phyloP scores from a whole-genome alignment of 148 eudicot genomes.

The Camellia lanceoleosa region DNA sequence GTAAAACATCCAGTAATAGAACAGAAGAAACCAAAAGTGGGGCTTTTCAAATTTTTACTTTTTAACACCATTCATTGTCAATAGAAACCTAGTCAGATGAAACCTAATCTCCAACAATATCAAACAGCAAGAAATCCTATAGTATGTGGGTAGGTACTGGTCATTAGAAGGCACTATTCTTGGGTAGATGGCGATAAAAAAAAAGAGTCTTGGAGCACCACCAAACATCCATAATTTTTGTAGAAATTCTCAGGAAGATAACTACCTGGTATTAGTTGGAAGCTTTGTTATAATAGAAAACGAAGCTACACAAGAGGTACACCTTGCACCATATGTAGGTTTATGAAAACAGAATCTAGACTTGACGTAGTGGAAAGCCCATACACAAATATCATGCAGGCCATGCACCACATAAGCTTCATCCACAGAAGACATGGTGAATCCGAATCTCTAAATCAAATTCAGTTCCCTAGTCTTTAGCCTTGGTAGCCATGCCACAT shows the following conservation, averaged over 20 bases:
- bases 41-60: neutral
- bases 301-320: slow-evolving; percentile 7
- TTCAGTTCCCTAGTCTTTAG: neutral
- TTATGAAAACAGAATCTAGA: neutral
- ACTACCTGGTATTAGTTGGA: neutral
- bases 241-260: neutral
- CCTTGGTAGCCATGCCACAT: neutral
- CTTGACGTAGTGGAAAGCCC: neutral
- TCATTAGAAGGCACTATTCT: neutral
- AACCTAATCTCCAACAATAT: neutral
- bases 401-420: neutral
- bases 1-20: neutral
- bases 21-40: neutral
- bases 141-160: neutral
- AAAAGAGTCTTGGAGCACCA: neutral
- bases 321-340: no score
- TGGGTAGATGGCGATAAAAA: neutral
- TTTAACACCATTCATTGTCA: neutral
- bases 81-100: neutral
- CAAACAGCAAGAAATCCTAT: neutral
- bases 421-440: neutral
- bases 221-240: neutral
- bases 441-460: neutral
- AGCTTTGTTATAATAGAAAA: neutral
- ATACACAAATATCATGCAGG: neutral